Base-by-base conservation (phyloP, 1,284 basidiomycete genomes). In the Irpex rosettiformis region DNA sequence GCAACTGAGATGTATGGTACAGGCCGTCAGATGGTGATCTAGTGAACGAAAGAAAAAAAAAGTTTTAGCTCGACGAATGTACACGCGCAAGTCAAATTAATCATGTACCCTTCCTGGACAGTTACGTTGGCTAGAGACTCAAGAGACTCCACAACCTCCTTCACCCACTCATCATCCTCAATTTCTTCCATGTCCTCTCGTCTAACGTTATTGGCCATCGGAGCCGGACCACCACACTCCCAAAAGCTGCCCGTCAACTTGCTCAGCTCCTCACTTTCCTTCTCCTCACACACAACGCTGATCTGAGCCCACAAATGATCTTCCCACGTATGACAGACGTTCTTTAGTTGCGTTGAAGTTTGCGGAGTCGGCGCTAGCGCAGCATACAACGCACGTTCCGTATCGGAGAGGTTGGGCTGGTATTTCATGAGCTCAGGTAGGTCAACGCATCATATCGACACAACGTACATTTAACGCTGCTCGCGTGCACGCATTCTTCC, bases 241-340 rank as follows among this genome's bases (percentile, higher is more conserved):
- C 87, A 90, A 65, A 88, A 89, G 45, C 80, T 78, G 22, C 79
- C 79, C 11, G 81, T 80, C 13, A 89, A 69, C 37, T 74, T 74
- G 3, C 73, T 66, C 65, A 90, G 79, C 67, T 88, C 86, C 18
- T 75, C 77, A 42, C 82, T 85, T 65, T 91, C 80, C 59, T 87
- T 86, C 61, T 92, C 86, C 71, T 98, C 95, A 64, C 94, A 90
- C 29, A 94, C 79, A 49, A 94, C 80, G 66, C 89, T 89, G 58
- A 96, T 79, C 64, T 94, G 88, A 1, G 93, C 93, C 97, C 96
- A 99, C 0, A 98, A 79, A 64, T 94, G 86, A 69, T 99, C 96
- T 70, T 96, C 91, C 95, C 96, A 99, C 25, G 88, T 90, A 33
- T 87, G 77, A 68, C 94, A 96, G 3, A 91, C 88, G 0, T 87